Conservation (phyloP, 441 rosid species). For the Erodium texanum region DNA sequence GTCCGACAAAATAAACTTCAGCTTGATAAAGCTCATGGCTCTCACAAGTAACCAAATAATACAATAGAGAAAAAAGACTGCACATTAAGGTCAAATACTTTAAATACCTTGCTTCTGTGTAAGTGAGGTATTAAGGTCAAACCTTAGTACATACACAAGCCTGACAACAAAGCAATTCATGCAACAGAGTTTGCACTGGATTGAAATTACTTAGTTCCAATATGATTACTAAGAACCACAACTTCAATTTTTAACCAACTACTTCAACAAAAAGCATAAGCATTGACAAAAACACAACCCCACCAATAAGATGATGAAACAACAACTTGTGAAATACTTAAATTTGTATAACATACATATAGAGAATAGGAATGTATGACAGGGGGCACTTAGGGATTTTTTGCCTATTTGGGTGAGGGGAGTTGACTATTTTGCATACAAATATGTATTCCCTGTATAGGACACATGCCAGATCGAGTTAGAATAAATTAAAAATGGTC, state of each 20-base stretch:
- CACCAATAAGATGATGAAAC: background rate
- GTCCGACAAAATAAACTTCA: background rate
- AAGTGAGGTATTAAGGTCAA: no score
- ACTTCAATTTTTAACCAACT: background rate
- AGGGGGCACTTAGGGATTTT: no score
- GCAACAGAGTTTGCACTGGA: background rate
- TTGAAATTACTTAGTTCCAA: background rate
- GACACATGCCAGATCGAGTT: no score
- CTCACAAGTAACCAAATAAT: background rate
- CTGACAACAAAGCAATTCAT: background rate
- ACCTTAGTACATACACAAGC: no score
- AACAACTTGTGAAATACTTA: background rate
- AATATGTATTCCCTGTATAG: no score
- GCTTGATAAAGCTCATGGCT: background rate
- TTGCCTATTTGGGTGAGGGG: no score
- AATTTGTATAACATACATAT: background rate
- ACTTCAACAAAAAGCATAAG: background rate
- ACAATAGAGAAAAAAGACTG: background rate
- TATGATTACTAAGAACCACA: background rate
- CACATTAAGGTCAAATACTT: background rate
- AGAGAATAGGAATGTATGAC: no score
- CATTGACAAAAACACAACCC: background rate
- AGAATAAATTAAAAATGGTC: no score
- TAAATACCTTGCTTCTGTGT: no score
- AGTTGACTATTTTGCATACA: no score